Evolutionary conservation across 1,284 basidiomycete species (phyloP), one percentile per base, ranked within the genome.

Genomic region (Cutaneotrichosporon spelunceum): DNA sequence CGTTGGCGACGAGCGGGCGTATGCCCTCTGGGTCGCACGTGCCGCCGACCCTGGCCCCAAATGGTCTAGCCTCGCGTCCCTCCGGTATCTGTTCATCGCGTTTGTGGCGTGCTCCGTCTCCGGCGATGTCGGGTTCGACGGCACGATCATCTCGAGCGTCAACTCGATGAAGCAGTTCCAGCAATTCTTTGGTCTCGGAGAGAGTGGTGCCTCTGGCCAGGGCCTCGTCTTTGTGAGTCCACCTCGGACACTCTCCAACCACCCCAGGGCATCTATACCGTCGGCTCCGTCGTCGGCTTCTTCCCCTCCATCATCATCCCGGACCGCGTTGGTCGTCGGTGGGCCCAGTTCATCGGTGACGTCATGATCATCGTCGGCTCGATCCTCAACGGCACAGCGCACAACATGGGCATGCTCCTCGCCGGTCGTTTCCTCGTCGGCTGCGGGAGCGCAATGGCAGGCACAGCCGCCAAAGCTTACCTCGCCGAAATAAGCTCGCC

Each of bases 71-170:
- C 13, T 45, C 5, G 14, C 16, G 9, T 54, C 47, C 29, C 10
- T 11, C 42, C 39, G 42, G 16, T 59, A 39, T 10, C 2, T 45
- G 7, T 14, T 27, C 8, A 55, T 48, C 27, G 53, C 57, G 2
- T 24, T 59, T 26, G 39, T 50, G 21, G 45, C 53, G 14, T 62
- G 49, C 13, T 23, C 27, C 23, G 48, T 44, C 30, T 50, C 21
- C 10, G 82, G 82, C 24, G 83, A 83, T 69, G 81, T 75, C 27
- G 58, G 61, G 7, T 71, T 84, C 66, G 84, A 84, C 68, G 81
- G 82, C 26, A 84, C 83, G 72, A 82, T 84, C 59, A 84, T 84
- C 82, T 80, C 81, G 24, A 80, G 82, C 36, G 81, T 85, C 71
- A 85, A 85, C 69, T 69, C 71, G 56, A 83, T 84, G 82, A 61